Evolutionary conservation across 2,329 filamentous ascomycete species (phyloP).

Genomic region (Diplocarpon rosae): DNA sequence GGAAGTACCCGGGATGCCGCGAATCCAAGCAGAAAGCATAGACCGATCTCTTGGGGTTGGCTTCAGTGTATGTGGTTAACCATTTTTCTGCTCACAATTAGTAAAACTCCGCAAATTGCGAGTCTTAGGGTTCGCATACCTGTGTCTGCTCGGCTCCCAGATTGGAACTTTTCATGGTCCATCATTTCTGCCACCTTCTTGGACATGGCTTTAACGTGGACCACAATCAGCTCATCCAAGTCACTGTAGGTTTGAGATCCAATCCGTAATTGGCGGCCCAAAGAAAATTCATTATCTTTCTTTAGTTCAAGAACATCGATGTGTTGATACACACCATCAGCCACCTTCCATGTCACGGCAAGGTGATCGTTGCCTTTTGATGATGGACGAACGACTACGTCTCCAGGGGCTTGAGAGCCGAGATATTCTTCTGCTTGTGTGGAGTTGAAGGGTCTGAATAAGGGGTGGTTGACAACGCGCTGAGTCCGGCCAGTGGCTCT

Average conservation of each 20-base stretch:
- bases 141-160: slow-evolving; percentile 65
- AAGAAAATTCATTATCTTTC: slow-evolving; percentile 93
- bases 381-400: slow-evolving; percentile 89
- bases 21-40: slow-evolving; percentile 94
- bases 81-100: slow-evolving; percentile 59
- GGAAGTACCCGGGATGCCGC: slow-evolving; percentile 89
- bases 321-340: slow-evolving; percentile 92
- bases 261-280: slow-evolving; percentile 77
- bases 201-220: slow-evolving; percentile 95
- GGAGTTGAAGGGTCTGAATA: slow-evolving; percentile 89
- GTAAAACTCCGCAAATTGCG: slow-evolving; percentile 3
- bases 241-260: slow-evolving; percentile 86
- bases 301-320: slow-evolving; percentile 94
- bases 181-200: slow-evolving; percentile 96
- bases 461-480: slow-evolving; percentile 92
- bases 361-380: slow-evolving; percentile 93
- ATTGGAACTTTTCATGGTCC: slow-evolving; percentile 87
- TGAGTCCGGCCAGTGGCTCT: slow-evolving; percentile 75
- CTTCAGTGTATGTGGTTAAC: slow-evolving; percentile 90
- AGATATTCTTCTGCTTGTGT: slow-evolving; percentile 89
- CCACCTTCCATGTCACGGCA: slow-evolving; percentile 95
- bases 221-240: slow-evolving; percentile 92
- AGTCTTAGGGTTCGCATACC: slow-evolving; percentile 45
- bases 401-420: slow-evolving; percentile 72
- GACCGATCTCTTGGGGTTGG: slow-evolving; percentile 85